These are phyloP conservation scores for Taphrina flavorubra DNA, from an alignment of 1,139 yeast genomes.

Conservation along the genomic window DNA sequence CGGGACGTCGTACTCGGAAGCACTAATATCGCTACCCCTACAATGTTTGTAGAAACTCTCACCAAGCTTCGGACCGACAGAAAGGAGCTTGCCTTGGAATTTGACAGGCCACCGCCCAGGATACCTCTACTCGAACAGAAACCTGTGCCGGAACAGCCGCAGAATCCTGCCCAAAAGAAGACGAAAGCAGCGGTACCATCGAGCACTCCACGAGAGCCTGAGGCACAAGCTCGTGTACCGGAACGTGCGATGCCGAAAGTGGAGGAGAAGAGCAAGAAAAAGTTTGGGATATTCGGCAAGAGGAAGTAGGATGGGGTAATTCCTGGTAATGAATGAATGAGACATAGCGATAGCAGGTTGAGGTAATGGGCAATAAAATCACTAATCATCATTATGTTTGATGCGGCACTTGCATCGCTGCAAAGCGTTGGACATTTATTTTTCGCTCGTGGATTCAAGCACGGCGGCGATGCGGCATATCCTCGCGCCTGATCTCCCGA, in stretches of 20 bases:
- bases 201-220: constrained; percentile 5
- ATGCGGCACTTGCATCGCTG: too few relatives aligned
- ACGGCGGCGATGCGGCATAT: constrained; percentile 84
- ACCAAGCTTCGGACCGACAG: constrained; percentile 22
- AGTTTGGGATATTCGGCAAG: constrained; percentile 48
- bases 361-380: not conserved
- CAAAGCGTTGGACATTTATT: too few relatives aligned
- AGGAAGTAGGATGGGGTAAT: constrained; percentile 4
- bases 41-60: constrained; percentile 53
- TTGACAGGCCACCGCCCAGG: constrained; percentile 15
- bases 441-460: constrained; percentile 51
- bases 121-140: constrained; percentile 34
- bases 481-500: constrained; percentile 66
- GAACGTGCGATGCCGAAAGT: constrained; percentile 10
- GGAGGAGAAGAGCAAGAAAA: constrained; percentile 41
- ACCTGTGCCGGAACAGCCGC: constrained; percentile 2
- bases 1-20: constrained; percentile 85
- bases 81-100: constrained; percentile 20
- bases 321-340: not conserved
- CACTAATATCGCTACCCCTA: constrained; percentile 74
- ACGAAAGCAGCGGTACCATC: not conserved
- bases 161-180: not conserved
- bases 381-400: too few relatives aligned
- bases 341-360: constrained; percentile 3
- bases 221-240: not conserved